Evolutionary conservation across 2,329 filamentous ascomycete genomes (phyloP), one percentile per base, ranked within the genome.

Genomic region (Cercospora sesami): DNA sequence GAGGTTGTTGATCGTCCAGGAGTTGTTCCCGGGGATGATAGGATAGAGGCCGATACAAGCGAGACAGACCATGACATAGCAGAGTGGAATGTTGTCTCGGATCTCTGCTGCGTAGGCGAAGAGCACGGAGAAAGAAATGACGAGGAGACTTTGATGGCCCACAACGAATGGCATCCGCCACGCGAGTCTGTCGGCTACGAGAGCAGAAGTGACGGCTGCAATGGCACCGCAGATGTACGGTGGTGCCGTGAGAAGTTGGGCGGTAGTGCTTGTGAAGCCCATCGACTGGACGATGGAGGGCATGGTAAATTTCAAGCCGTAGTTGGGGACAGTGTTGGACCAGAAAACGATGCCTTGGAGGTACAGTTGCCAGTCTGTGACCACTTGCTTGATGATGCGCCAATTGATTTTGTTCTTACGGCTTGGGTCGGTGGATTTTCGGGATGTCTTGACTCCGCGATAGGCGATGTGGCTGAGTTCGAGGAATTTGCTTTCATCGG

Each of bases 401-500:
- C 75, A 77, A 51, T 83, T 26, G 79, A 82, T 72, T 0, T 51
- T 72, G 80, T 64, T 72, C 65, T 87, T 90, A 84, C 58, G 28
- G n/a, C n/a, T 30, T 14, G 36, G 31, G 16, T 65, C 67, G 9
- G 75, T 39, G 18, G 72, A 53, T 14, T 73, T 65, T 18, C 63
- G 57, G 8, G 42, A 68, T 31, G 63, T 64, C 42, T 65, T 69
- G 28, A 66, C 61, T 2, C 78, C 0, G 89, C 90, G 36, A 86
- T 82, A 36, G 76, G 68, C 0, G 91, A 90, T 28, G 87, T 87
- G 1, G 71, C 77, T 90, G 89, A 93, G 5, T 80, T 85, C 73
- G 92, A 93, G 1, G 80, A 75, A 72, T 92, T 90, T 60, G 88
- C 81, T 8, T 87, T 85, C 0, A 86, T 91, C 0, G 87, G 86